These are phyloP conservation scores for Pouteria glomerata DNA, from an alignment of 148 eudicot species.

Conservation along the genomic window DNA sequence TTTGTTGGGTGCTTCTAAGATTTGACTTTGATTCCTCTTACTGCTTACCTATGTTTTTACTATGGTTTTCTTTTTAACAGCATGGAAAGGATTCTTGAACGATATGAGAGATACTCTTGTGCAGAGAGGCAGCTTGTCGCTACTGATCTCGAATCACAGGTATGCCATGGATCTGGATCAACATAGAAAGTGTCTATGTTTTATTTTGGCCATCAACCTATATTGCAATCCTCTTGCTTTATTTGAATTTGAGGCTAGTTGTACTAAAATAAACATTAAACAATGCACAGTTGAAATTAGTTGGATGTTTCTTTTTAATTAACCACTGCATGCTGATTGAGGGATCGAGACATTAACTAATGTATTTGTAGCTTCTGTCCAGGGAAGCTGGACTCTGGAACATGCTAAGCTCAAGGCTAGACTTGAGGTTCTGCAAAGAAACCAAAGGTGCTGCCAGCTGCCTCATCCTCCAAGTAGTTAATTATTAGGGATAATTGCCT, in stretches of 20 bases:
- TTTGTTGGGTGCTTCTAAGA: too few relatives aligned
- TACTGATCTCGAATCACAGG: constrained; percentile 15
- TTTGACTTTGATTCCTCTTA: too few relatives aligned
- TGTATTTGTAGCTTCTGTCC: neutral
- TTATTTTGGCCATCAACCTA: too few relatives aligned
- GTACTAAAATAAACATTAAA: too few relatives aligned
- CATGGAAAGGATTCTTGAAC: constrained; percentile 28
- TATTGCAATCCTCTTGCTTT: too few relatives aligned
- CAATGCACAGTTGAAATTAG: neutral
- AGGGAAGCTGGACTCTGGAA: constrained; percentile 79
- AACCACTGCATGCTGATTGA: neutral
- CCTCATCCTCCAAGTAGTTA: neutral
- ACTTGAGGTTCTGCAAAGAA: constrained; percentile 65
- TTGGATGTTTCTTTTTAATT: neutral
- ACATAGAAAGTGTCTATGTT: too few relatives aligned
- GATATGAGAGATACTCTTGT: constrained; percentile 16
- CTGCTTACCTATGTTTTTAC: neutral
- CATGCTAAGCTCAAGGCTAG: constrained; percentile 78
- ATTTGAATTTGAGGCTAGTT: too few relatives aligned
- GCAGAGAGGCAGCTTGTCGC: constrained; percentile 15
- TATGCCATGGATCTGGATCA: too few relatives aligned
- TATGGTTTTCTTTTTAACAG: constrained; percentile 1
- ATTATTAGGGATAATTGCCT: too few relatives aligned
- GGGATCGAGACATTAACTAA: neutral
- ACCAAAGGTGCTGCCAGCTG: constrained; percentile 37